These are phyloP conservation scores for Auriscalpium vulgare DNA, from an alignment of 768 basidiomycete genomes.

Conservation along the genomic window DNA sequence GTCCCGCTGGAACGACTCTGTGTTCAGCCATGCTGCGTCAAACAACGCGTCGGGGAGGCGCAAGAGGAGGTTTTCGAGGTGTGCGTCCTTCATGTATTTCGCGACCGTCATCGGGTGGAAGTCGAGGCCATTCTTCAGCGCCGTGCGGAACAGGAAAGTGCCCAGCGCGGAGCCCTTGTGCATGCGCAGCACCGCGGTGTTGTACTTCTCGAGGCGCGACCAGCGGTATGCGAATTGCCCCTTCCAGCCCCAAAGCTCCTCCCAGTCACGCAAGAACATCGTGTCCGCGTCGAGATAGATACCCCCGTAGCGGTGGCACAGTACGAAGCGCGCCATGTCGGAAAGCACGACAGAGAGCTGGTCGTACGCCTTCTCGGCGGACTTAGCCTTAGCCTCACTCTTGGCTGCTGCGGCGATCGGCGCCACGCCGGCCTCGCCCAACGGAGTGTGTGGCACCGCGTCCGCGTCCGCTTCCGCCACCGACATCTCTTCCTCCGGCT, in stretches of 20 bases:
- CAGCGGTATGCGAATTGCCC: slow-evolving; percentile 97
- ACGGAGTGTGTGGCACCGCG: slow-evolving; percentile 8
- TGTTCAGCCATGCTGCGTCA: slow-evolving; percentile 94
- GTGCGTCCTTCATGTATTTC: slow-evolving; percentile 83
- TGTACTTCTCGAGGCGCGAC: slow-evolving; percentile 88
- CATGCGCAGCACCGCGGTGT: slow-evolving; percentile 92
- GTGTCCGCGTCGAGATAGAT: slow-evolving; percentile 97
- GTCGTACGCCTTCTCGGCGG: slow-evolving; percentile 69
- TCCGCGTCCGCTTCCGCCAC: slow-evolving; percentile 18
- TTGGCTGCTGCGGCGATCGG: slow-evolving; percentile 9
- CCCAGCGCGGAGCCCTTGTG: slow-evolving; percentile 93
- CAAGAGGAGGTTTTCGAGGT: slow-evolving; percentile 73
- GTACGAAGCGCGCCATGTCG: slow-evolving; percentile 94
- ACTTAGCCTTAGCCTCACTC: slow-evolving; percentile 6
- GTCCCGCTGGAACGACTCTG: slow-evolving; percentile 85
- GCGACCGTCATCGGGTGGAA: slow-evolving; percentile 97
- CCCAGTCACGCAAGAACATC: slow-evolving; percentile 94
- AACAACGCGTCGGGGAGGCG: slow-evolving; percentile 92
- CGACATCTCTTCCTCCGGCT: slow-evolving; percentile 27
- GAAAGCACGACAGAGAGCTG: slow-evolving; percentile 87
- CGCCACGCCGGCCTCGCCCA: not conserved
- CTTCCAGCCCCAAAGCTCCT: slow-evolving; percentile 94
- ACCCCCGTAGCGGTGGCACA: slow-evolving; percentile 93
- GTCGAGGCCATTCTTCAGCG: slow-evolving; percentile 87
- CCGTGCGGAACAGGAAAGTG: slow-evolving; percentile 89